Evolutionary conservation across 768 basidiomycete genomes (phyloP), one percentile per base, ranked within the genome.

Genomic region (Pisolithus tinctorius): DNA sequence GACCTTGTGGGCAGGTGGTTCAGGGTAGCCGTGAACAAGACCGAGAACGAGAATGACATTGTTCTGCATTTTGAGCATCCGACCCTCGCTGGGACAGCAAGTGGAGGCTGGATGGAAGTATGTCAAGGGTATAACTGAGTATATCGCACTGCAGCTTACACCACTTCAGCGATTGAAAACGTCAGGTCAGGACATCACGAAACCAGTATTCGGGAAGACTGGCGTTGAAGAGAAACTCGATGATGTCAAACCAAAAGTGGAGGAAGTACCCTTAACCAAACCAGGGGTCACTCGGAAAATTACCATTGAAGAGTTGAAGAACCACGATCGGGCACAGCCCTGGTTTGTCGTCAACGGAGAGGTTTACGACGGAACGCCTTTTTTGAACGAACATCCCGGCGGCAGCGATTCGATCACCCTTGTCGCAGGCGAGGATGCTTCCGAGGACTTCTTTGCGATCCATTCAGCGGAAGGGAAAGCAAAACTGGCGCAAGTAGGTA

Each of bases 401-500:
- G 81, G 82, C 1, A 66, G 70, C 0, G 73, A 79, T 49, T 78
- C 78, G 2, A 84, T 84, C 50, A 63, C 69, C 13, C 66, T 78
- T 17, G 74, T 78, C 9, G 80, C 80, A 1, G 81, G 81, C 0
- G 71, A 81, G 54, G 82, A 84, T 54, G 76, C 78, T 3, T 77
- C 80, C 1, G 82, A 84, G 13, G 82, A 84, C 52, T 84, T 83
- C 62, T 69, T 82, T 62, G 77, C 80, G 0, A 82, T 83, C 48
- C 82, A 82, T 62, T 79, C 77, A n/a, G 62, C 69, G 8, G 76
- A 78, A 50, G 79, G 75, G 2, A 74, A 70, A 48, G 52, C 51
- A 23, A 72, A 76, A 58, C 66, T 82, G 8, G 71, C 69, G 0
- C 70, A 75, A 56, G 77, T 67, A 41, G 8, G 53, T 51, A 16